These are phyloP conservation scores for Margaritispora aquatica DNA, from an alignment of 495 filamentous ascomycete genomes.

Conservation along the genomic window DNA sequence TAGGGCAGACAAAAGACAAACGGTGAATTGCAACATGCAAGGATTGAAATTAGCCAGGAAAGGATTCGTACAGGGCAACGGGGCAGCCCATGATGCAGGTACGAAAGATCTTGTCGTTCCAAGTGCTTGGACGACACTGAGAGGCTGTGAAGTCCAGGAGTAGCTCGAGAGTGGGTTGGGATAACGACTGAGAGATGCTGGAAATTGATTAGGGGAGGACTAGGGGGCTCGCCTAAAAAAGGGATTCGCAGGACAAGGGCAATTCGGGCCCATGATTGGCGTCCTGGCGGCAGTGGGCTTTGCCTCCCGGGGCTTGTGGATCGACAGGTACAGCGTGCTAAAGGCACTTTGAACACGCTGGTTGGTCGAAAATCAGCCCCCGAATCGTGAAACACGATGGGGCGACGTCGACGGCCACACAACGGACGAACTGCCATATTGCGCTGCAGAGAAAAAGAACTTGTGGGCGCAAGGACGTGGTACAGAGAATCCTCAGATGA, in stretches of 20 bases:
- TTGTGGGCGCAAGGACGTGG: neutral
- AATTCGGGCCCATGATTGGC: neutral
- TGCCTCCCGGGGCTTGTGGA: neutral
- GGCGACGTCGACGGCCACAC: neutral
- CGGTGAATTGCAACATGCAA: slow-evolving; percentile 5
- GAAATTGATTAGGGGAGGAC: slow-evolving; percentile 7
- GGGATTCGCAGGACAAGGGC: neutral
- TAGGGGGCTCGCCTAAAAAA: slow-evolving; percentile 1
- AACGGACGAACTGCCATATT: neutral
- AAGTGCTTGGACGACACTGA: neutral
- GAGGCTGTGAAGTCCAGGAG: neutral
- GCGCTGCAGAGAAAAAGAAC: neutral
- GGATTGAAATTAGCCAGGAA: slow-evolving; percentile 4
- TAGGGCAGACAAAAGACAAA: slow-evolving; percentile 9
- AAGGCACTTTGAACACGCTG: neutral
- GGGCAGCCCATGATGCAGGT: slow-evolving; percentile 2
- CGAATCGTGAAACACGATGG: slow-evolving; percentile 1
- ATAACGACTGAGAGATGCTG: neutral
- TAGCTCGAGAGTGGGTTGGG: neutral
- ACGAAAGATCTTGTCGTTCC: neutral
- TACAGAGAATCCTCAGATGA: neutral
- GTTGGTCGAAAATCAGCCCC: neutral
- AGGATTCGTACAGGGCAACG: slow-evolving; percentile 3
- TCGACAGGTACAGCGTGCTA: slow-evolving; percentile 3
- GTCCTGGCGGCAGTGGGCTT: neutral